Evolutionary conservation across 129 eudicot genomes (phyloP), one percentile per base, ranked within the genome.

Genomic region (Flaveria ramosissima): DNA sequence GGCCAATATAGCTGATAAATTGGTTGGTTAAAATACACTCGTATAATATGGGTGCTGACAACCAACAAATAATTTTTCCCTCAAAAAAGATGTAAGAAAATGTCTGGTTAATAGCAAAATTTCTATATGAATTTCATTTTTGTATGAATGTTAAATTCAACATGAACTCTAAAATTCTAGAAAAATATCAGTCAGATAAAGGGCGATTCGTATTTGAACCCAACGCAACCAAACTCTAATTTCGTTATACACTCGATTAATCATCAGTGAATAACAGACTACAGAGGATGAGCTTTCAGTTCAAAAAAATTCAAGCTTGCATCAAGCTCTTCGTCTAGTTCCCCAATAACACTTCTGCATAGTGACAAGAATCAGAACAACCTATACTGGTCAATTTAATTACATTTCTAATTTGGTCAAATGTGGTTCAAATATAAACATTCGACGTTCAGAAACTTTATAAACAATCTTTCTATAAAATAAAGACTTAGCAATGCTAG

Each of bases 321-420:
- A 55, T 93, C 98, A 57, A 75, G 90, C 96, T 83, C 90, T 88
- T 88, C 97, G 73, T 91, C 97, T 67, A 91, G 48, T 73, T 91
- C 97, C 64, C 98, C 98, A 27, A 93, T 89, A 19, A 93, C 84
- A 87, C 98, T 86, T 86, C 98, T 93, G 83, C 81, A 84, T 57
- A 13, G 14, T 26, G 17, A 43, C 47, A 42, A 21, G 56, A 32
- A 26, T 42, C 42, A 69, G 14, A 20, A 69, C 23, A 72, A 53
- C 19, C 24, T 3, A 42, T 32, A n/a, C 9, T 36, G 1, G 24
- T n/a, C 78, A 42, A 16, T 56, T 3, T 1, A 8, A 13, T 36
- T 36, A 0, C 7, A 41, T 19, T 39, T 57, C 24, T 15, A 26
- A 24, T 14, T 70, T 48, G 62, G 53, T 30, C 15, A 47, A 45